These are phyloP conservation scores for Tylopilus plumbeoviolaceoides DNA, from an alignment of 768 basidiomycete species.

Conservation along the genomic window DNA sequence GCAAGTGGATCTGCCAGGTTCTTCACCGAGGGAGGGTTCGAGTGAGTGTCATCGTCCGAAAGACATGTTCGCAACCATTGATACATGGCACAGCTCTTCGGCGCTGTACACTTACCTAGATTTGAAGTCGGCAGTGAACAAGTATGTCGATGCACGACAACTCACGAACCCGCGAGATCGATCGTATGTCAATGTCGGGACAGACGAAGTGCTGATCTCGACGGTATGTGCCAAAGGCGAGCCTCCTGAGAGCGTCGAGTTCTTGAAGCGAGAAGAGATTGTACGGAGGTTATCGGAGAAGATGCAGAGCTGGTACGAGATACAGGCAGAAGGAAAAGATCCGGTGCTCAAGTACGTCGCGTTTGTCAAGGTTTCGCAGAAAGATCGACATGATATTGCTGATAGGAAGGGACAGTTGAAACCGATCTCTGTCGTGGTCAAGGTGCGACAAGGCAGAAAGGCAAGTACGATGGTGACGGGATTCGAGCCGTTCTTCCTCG, in stretches of 20 bases:
- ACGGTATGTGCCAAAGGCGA: conserved; percentile 36
- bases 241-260: conserved; percentile 37
- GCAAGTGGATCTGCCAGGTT: conserved; percentile 42
- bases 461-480: conserved; percentile 73
- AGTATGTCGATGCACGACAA: conserved; percentile 56
- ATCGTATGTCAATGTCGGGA: conserved; percentile 60
- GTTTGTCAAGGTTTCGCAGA: neutral
- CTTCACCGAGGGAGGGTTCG: conserved; percentile 60
- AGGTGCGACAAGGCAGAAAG: conserved; percentile 75
- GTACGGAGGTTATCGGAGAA: conserved; percentile 47
- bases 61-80: neutral
- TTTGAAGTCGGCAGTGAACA: conserved; percentile 52
- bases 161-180: conserved; percentile 66
- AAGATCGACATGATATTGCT: neutral
- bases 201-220: conserved; percentile 40
- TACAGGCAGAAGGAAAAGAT: conserved; percentile 54
- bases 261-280: conserved; percentile 65
- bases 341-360: conserved; percentile 51
- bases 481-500: conserved; percentile 72
- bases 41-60: conserved; percentile 40
- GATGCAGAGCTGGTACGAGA: conserved; percentile 79
- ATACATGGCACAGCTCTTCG: conserved; percentile 37
- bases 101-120: conserved; percentile 54
- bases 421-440: conserved; percentile 66
- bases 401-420: conserved; percentile 71